Percentiles rank a stretch among this genome's conserved stretches.
Conservation (phyloP, 306 rosid genomes). For the Acacia acuminata region DNA sequence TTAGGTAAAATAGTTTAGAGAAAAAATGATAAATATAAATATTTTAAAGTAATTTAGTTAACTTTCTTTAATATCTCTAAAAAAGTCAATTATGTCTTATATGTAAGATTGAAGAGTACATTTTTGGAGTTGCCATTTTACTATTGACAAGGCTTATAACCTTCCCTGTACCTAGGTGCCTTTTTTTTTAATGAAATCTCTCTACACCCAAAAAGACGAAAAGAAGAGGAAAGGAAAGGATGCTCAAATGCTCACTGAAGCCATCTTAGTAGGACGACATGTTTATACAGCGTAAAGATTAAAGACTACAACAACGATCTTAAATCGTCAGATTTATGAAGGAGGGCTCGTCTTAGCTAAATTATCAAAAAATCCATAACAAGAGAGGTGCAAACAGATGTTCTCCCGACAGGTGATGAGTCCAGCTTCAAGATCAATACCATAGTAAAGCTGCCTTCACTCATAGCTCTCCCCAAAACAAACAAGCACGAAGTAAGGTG, state of each 20-base stretch:
- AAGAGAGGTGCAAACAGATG: not conserved
- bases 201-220: not conserved
- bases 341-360: not conserved
- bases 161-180: not conserved
- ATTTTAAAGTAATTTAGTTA: too few relatives aligned
- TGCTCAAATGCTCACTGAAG: not conserved
- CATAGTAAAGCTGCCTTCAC: not conserved
- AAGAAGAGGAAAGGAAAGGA: not conserved
- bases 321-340: not conserved
- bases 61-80: too few relatives aligned
- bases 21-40: too few relatives aligned
- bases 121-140: not conserved
- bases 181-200: not conserved
- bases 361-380: not conserved
- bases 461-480: conserved; percentile 20
- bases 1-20: too few relatives aligned
- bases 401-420: not conserved
- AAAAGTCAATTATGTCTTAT: too few relatives aligned
- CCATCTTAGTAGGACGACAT: too few relatives aligned
- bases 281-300: not conserved
- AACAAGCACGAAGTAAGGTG: not conserved
- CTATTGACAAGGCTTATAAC: not conserved
- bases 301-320: not conserved
- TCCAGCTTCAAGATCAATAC: not conserved
- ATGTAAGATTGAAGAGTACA: not conserved